Percentiles rank a stretch among this genome's conserved stretches.
Evolutionary conservation across 2,329 filamentous ascomycete genomes (phyloP).

Genomic region (Xylaria sp.): DNA sequence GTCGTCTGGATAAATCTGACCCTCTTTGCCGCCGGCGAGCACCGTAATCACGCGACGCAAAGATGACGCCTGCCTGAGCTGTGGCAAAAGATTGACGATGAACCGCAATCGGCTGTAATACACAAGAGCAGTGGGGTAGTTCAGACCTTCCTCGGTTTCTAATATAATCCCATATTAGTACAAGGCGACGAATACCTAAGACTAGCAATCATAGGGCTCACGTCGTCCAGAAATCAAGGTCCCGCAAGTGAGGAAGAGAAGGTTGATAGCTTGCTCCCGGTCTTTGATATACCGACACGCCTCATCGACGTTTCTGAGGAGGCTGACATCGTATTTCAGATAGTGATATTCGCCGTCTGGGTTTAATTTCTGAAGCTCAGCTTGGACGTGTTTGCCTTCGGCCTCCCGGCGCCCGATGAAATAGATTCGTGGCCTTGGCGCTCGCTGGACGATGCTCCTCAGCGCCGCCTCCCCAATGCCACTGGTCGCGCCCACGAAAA

Average conservation of each 20-base stretch:
- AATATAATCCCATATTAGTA: not conserved
- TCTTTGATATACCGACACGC: slow-evolving; percentile 58
- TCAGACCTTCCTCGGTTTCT: slow-evolving; percentile 69
- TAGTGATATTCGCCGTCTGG: slow-evolving; percentile 58
- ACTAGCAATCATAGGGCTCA: not conserved
- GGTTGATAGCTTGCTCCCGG: slow-evolving; percentile 58
- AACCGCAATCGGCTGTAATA: slow-evolving; percentile 70
- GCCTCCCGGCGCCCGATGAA: slow-evolving; percentile 59
- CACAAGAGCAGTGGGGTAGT: slow-evolving; percentile 61
- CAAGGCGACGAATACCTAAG: not conserved
- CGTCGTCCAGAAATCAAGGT: slow-evolving; percentile 36
- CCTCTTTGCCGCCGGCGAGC: slow-evolving; percentile 64
- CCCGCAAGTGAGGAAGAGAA: slow-evolving; percentile 60
- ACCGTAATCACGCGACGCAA: slow-evolving; percentile 67
- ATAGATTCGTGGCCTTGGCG: slow-evolving; percentile 60
- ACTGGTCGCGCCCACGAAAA: slow-evolving; percentile 65
- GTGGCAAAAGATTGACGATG: slow-evolving; percentile 66
- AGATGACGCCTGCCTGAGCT: slow-evolving; percentile 58
- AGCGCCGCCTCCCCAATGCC: slow-evolving; percentile 65
- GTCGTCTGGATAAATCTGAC: slow-evolving; percentile 58
- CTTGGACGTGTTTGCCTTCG: slow-evolving; percentile 53
- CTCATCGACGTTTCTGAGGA: slow-evolving; percentile 62
- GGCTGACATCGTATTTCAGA: slow-evolving; percentile 60
- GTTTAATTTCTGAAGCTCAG: slow-evolving; percentile 57
- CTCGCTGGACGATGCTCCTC: slow-evolving; percentile 52